These are phyloP conservation scores for Xylaria polymorpha DNA, from an alignment of 2,329 filamentous ascomycete genomes.

Conservation along the genomic window DNA sequence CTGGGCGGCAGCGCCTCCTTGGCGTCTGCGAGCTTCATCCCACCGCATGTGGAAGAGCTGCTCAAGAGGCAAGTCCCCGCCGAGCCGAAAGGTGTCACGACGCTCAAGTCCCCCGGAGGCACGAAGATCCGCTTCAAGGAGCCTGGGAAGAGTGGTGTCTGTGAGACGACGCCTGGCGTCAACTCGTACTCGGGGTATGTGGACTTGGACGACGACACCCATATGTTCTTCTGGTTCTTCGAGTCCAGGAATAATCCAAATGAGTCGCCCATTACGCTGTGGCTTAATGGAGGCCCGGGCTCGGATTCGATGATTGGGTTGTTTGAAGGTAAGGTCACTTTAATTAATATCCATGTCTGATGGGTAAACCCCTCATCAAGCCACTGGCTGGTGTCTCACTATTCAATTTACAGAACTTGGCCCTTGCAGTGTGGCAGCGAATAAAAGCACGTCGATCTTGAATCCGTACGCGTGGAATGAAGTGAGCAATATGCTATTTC, in stretches of 20 bases:
- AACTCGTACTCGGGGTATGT: slow-evolving; percentile 57
- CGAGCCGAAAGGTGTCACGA: slow-evolving; percentile 57
- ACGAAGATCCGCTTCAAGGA: slow-evolving; percentile 63
- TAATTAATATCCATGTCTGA: neutral
- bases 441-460: slow-evolving; percentile 42
- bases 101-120: slow-evolving; percentile 57
- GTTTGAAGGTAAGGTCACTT: slow-evolving; percentile 52
- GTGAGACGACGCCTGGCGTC: slow-evolving; percentile 64
- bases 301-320: slow-evolving; percentile 66
- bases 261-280: slow-evolving; percentile 51
- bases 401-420: slow-evolving; percentile 43
- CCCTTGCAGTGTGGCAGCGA: slow-evolving; percentile 46
- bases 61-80: slow-evolving; percentile 53
- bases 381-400: slow-evolving; percentile 9
- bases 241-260: slow-evolving; percentile 58
- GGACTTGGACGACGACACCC: slow-evolving; percentile 46
- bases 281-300: slow-evolving; percentile 67
- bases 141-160: slow-evolving; percentile 59
- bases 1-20: slow-evolving; percentile 22
- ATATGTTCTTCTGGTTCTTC: slow-evolving; percentile 62
- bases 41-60: slow-evolving; percentile 42
- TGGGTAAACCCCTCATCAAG: neutral
- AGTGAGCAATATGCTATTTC: slow-evolving; percentile 48
- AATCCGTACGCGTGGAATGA: slow-evolving; percentile 44
- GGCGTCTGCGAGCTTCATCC: slow-evolving; percentile 39